Conservation (phyloP, 768 basidiomycete genomes). For the Psilocybe cyanescens region DNA sequence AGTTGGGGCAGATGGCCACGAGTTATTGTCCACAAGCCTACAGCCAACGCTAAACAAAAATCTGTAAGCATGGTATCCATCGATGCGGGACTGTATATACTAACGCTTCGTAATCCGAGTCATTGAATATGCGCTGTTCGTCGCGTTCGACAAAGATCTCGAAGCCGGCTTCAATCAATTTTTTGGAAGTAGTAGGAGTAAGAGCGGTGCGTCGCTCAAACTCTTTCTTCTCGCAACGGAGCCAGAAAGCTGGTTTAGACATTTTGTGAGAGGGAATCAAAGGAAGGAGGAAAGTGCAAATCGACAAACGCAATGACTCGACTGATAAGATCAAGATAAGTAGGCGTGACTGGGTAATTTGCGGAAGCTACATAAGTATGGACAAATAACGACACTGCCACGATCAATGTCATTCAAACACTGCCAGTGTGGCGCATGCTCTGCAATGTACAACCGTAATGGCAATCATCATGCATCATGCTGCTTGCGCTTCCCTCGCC, state of each 20-base stretch:
- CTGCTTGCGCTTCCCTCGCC: not conserved
- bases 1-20: slow-evolving; percentile 84
- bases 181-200: slow-evolving; percentile 89
- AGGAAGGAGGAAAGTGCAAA: not conserved
- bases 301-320: slow-evolving; percentile 7
- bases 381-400: slow-evolving; percentile 20
- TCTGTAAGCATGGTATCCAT: slow-evolving; percentile 12
- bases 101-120: slow-evolving; percentile 91
- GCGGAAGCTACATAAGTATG: not conserved
- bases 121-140: slow-evolving; percentile 91
- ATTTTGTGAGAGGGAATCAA: slow-evolving; percentile 34
- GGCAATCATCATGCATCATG: not conserved
- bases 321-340: slow-evolving; percentile 17
- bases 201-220: slow-evolving; percentile 93
- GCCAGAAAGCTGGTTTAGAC: slow-evolving; percentile 74
- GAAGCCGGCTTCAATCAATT: slow-evolving; percentile 88
- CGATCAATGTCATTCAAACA: slow-evolving; percentile 5
- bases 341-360: too few relatives aligned
- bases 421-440: not conserved
- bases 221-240: slow-evolving; percentile 96
- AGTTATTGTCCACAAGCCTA: slow-evolving; percentile 82
- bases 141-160: slow-evolving; percentile 92
- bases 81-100: slow-evolving; percentile 32
- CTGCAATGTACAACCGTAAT: not conserved
- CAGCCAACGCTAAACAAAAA: slow-evolving; percentile 80